Evolutionary conservation across 2,329 filamentous ascomycete genomes (phyloP), one percentile per base, ranked within the genome.

Genomic region (Claviceps cyperi): DNA sequence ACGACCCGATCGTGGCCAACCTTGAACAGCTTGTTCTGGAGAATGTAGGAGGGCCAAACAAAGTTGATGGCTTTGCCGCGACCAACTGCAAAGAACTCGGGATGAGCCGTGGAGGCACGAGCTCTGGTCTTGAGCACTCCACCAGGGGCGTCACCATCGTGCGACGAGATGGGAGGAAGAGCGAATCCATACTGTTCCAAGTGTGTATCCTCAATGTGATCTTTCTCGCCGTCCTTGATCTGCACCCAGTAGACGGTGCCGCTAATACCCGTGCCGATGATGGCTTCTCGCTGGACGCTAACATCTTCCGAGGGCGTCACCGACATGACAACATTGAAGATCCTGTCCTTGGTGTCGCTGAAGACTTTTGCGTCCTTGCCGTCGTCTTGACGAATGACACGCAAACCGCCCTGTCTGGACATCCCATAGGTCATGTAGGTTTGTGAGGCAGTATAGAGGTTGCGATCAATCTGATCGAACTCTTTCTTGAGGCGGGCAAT

Each of bases 241-340:
- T 86, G 77, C 11, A 89, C 83, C 86, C 92, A 98, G 70, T 97
- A 96, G n/a, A 97, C 88, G 9, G 90, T 86, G 43, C 92, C 94
- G 60, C 91, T 94, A 58, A 96, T 84, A 52, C 91, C 91, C 51
- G 92, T 97, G 40, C 86, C 91, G 50, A 98, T 83, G 49, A 97
- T 84, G 45, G 86, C 80, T 64, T 98, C 89, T 49, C 83, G 79
- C 38, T 82, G 80, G 19, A 75, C 68, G 19, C 71, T 67, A 17
- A 72, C 67, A 41, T 76, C 70, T 41, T 81, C 77, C 36, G 75
- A 64, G 3, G 78, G 73, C 4, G 80, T 81, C 21, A 81, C 79
- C 50, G 87, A 94, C 56, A 95, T 79, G 57, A 88, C 79, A 21
- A 98, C 83, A 63, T 92, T 96, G 73, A 97, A 97, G 51, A 97